These are phyloP conservation scores for Chloranthus sessilifolius DNA, from an alignment of 164 flowering plant species.

Conservation along the genomic window DNA sequence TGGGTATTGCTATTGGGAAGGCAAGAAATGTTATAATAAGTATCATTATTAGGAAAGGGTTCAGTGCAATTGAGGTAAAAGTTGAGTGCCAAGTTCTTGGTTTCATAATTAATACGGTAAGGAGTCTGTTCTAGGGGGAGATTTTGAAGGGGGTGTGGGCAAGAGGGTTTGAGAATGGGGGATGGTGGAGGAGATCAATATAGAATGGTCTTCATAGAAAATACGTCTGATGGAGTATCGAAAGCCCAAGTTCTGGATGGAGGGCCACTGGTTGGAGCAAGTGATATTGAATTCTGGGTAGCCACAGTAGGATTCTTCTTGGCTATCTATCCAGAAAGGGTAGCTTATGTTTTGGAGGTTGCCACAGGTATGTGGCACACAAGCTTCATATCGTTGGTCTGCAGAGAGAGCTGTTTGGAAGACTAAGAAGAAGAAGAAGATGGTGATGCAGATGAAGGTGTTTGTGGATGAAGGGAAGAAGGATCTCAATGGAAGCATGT, in stretches of 20 bases:
- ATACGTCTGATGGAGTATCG: no score
- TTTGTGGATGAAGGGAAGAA: neutral
- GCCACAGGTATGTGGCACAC: neutral
- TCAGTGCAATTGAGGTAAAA: constrained; percentile 9
- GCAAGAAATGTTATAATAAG: no score
- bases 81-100: neutral
- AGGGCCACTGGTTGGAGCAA: constrained; percentile 2
- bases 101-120: no score
- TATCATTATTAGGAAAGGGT: neutral
- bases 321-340: constrained; percentile 1
- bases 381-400: neutral
- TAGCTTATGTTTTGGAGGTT: constrained; percentile 2
- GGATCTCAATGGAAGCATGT: neutral
- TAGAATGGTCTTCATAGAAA: no score
- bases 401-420: neutral
- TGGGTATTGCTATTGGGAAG: no score
- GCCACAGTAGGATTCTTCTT: neutral
- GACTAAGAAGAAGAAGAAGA: neutral
- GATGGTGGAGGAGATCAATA: no score
- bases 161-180: no score
- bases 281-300: constrained; percentile 9
- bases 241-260: no score
- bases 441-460: neutral
- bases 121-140: no score
- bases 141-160: no score